Conservation (phyloP, 2,329 filamentous ascomycete species). For the Fusarium coffeatum region DNA sequence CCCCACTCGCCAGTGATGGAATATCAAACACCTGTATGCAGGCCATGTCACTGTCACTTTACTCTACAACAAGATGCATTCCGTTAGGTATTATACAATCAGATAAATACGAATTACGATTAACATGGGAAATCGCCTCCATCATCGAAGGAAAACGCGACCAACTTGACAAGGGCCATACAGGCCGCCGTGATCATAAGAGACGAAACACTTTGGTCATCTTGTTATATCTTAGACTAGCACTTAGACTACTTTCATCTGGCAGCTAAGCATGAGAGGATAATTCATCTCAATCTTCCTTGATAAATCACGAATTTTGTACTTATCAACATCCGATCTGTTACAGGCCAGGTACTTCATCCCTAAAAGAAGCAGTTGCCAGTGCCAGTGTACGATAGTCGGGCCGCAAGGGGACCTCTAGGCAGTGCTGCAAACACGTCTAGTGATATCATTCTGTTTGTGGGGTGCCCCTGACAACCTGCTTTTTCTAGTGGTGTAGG, state of each 20-base stretch:
- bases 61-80: neutral
- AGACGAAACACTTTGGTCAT: neutral
- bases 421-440: neutral
- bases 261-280: neutral
- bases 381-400: neutral
- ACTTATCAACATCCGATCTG: neutral
- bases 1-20: slow-evolving; percentile 17
- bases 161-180: neutral
- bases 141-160: neutral
- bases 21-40: neutral
- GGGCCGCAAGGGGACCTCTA: neutral
- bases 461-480: slow-evolving; percentile 8
- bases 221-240: neutral
- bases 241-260: neutral
- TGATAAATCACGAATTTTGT: neutral
- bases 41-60: slow-evolving; percentile 2
- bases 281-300: too few species aligned
- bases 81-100: neutral
- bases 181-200: neutral
- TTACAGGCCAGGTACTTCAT: neutral
- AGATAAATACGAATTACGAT: accelerated
- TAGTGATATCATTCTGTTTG: neutral
- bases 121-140: neutral
- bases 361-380: neutral
- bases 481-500: slow-evolving; percentile 1